Evolutionary conservation across 176 grass and related monocot species (phyloP), one percentile per base, ranked within the genome.

Genomic region (Oryza meyeriana): DNA sequence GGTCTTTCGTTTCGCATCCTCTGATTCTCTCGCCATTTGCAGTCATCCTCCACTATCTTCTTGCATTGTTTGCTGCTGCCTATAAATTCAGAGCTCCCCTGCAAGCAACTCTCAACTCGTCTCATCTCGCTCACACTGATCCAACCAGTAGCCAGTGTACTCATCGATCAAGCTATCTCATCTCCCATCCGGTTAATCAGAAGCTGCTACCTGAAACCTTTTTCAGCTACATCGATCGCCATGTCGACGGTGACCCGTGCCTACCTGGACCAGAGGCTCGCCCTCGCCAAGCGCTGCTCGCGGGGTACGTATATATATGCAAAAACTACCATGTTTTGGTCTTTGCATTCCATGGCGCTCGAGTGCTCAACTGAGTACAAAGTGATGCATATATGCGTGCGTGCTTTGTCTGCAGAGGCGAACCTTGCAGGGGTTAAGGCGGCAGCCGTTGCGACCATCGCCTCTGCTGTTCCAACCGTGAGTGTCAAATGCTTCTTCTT

Each of bases 271-370:
- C 87, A 93, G 75, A 91, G 89, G 59, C 80, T 93, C 9, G 89
- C 89, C 71, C 62, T 91, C 34, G 94, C 91, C 31, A 97, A 91
- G 17, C 86, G 81, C 27, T 97, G 88, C 81, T 93, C 94, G 0
- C 84, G 50, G 55, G 94, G 94, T 97, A 83, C 4, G 7, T 13
- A 3, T 3, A 3, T 12, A 44, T 14, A 10, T 2, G 2, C 41
- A 13, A 12, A 12, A 13, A 16, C 12, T 13, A 13, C 3, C 12
- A 14, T 14, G 42, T 45, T 13, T 13, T 45, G 4, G 42, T 4
- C 14, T 12, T 4, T 18, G 12, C 16, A 18, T 16, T 12, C 36
- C 3, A 20, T 22, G 48, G 48, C 48, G 1, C 48, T 55, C 3
- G 1, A 1, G 26, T 18, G 10, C 6, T 4, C 16, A 29, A 12